phyloP scores from a whole-genome alignment of 1,139 yeast genomes.

The Zhuliangozyma parablackwelliae region DNA sequence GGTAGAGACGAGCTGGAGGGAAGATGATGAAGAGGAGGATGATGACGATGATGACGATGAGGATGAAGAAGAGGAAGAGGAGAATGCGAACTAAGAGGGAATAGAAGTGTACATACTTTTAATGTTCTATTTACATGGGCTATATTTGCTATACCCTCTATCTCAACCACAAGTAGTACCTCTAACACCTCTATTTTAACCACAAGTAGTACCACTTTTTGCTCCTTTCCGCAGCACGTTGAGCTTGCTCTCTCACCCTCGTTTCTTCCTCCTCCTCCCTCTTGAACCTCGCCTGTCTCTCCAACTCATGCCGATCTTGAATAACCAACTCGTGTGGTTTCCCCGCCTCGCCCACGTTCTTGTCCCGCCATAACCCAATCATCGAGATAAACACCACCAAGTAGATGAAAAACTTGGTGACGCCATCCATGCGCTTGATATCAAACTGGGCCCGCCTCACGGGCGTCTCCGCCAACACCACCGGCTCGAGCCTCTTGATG shows the following conservation, averaged over 20 bases:
- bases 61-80: conserved; percentile 6
- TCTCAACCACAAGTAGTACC: conserved; percentile 7
- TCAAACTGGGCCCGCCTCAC: conserved; percentile 48
- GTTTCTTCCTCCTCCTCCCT: conserved; percentile 13
- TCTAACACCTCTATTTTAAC: conserved; percentile 8
- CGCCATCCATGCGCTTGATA: conserved; percentile 50
- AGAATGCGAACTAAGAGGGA: background rate
- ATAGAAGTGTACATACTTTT: background rate
- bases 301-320: conserved; percentile 32
- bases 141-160: background rate
- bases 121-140: conserved; percentile 1
- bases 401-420: conserved; percentile 48
- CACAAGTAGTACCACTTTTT: conserved; percentile 7
- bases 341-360: conserved; percentile 47
- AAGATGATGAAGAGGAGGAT: conserved; percentile 57
- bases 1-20: conserved; percentile 84
- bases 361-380: conserved; percentile 47
- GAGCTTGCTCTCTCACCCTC: too few relatives aligned
- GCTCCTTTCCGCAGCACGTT: conserved; percentile 1
- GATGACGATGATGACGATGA: conserved; percentile 60
- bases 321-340: conserved; percentile 37
- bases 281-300: conserved; percentile 20
- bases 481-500: conserved; percentile 31
- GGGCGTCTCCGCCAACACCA: conserved; percentile 42
- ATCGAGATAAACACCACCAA: conserved; percentile 37